A percentile compares a stretch with the other conserved stretches of the same genome.
These are phyloP conservation scores for Diacronema lutheri DNA, from an alignment of 78 protist genomes.

Conservation along the genomic window DNA sequence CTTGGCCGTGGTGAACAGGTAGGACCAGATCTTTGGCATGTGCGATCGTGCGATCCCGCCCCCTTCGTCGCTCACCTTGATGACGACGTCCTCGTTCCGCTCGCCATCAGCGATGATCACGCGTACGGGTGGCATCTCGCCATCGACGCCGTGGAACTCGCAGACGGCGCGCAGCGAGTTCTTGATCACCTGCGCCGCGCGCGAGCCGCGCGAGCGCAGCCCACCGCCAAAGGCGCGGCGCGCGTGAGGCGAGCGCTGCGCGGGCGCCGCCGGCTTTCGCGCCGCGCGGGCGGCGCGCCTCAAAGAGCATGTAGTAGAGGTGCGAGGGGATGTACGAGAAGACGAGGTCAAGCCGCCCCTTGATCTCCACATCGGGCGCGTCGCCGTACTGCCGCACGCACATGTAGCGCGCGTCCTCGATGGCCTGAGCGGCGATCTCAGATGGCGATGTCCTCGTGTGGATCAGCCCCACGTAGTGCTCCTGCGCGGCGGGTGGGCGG, in stretches of 20 bases:
- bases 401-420: slow-evolving; percentile 24
- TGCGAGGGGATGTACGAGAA: slow-evolving; percentile 64
- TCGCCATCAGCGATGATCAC: slow-evolving; percentile 50
- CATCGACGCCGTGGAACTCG: neutral
- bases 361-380: slow-evolving; percentile 38
- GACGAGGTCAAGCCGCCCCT: neutral
- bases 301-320: slow-evolving; percentile 62
- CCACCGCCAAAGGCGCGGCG: too few species aligned
- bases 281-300: slow-evolving; percentile 30
- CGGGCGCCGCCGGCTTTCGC: neutral
- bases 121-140: neutral
- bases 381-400: slow-evolving; percentile 43
- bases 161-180: slow-evolving; percentile 51
- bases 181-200: slow-evolving; percentile 13
- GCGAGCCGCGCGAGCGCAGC: too few species aligned
- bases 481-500: neutral
- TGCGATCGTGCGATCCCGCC: slow-evolving; percentile 63
- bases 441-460: slow-evolving; percentile 21
- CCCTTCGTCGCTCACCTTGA: slow-evolving; percentile 61
- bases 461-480: slow-evolving; percentile 40
- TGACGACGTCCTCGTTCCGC: slow-evolving; percentile 46
- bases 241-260: neutral
- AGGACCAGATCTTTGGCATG: slow-evolving; percentile 41
- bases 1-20: slow-evolving; percentile 65
- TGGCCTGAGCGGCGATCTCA: slow-evolving; percentile 26